These are phyloP conservation scores for Aspergillus fijiensis DNA, from an alignment of 2,329 filamentous ascomycete genomes.

Conservation along the genomic window DNA sequence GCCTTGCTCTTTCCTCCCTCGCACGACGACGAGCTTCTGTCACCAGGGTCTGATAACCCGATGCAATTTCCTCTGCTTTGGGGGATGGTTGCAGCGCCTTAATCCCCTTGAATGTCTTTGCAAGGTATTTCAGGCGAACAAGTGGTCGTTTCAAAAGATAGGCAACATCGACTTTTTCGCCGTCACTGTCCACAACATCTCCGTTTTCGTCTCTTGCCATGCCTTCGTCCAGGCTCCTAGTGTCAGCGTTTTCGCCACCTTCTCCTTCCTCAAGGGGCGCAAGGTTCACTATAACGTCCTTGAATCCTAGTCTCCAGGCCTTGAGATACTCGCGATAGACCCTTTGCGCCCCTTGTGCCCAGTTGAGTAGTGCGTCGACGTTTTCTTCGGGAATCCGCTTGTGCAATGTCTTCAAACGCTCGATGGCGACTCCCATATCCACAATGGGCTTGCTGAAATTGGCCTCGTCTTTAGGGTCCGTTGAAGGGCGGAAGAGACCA, in stretches of 20 bases:
- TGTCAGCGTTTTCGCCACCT: constrained; percentile 40
- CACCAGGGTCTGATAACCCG: constrained; percentile 70
- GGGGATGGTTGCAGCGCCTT: constrained; percentile 44
- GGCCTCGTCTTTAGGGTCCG: constrained; percentile 55
- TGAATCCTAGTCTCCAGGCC: constrained; percentile 89
- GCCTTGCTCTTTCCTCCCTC: constrained; percentile 69
- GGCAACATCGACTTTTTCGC: constrained; percentile 89
- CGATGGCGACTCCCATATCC: constrained; percentile 87
- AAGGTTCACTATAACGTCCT: constrained; percentile 90
- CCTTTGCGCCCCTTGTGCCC: constrained; percentile 75
- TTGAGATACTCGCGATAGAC: constrained; percentile 83
- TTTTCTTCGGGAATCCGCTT: constrained; percentile 74
- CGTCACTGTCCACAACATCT: constrained; percentile 67
- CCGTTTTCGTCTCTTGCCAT: constrained; percentile 60
- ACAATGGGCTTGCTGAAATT: constrained; percentile 82
- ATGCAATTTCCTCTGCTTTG: constrained; percentile 59
- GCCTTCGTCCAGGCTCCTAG: constrained; percentile 53
- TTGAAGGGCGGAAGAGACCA: constrained; percentile 64
- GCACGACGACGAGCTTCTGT: constrained; percentile 71
- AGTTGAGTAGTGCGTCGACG: constrained; percentile 69
- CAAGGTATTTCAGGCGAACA: constrained; percentile 81
- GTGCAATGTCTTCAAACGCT: constrained; percentile 78
- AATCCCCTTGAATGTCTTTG: constrained; percentile 73
- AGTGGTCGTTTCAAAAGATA: constrained; percentile 88
- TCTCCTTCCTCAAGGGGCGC: constrained; percentile 72